These are phyloP conservation scores for Clavispora phyllophila DNA, from an alignment of 805 yeast species.

Conservation along the genomic window DNA sequence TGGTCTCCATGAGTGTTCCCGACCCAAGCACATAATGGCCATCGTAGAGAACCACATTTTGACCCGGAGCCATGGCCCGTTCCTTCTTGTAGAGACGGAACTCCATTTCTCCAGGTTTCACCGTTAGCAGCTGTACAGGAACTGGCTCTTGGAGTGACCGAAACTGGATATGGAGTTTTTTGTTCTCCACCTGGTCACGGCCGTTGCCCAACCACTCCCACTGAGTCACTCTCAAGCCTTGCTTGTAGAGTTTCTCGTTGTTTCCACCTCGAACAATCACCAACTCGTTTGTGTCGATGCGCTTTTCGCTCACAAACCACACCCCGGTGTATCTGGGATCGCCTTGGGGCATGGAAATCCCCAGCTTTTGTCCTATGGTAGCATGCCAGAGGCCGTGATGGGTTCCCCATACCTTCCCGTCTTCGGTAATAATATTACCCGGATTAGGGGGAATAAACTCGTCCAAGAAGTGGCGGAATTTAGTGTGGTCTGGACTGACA, in stretches of 20 bases:
- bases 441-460: slow-evolving; percentile 71
- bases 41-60: slow-evolving; percentile 68
- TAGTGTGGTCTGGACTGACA: slow-evolving; percentile 59
- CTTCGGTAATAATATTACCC: slow-evolving; percentile 75
- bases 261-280: slow-evolving; percentile 72
- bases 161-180: slow-evolving; percentile 50
- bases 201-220: slow-evolving; percentile 46
- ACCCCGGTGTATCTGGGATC: slow-evolving; percentile 67
- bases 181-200: background rate
- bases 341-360: slow-evolving; percentile 85
- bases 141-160: slow-evolving; percentile 68
- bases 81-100: slow-evolving; percentile 42
- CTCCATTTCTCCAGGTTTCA: slow-evolving; percentile 15
- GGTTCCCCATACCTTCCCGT: slow-evolving; percentile 70
- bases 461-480: slow-evolving; percentile 64
- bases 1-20: slow-evolving; percentile 9
- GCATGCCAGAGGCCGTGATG: slow-evolving; percentile 92
- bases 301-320: slow-evolving; percentile 84
- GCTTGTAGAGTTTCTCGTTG: slow-evolving; percentile 49
- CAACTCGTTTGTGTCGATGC: slow-evolving; percentile 58
- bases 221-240: slow-evolving; percentile 35
- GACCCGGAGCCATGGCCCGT: slow-evolving; percentile 88
- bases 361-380: slow-evolving; percentile 86
- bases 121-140: slow-evolving; percentile 20
- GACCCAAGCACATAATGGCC: slow-evolving; percentile 57